Conservation (phyloP, 2,329 filamentous ascomycete genomes). For the Phyllosticta citrichinensis region DNA sequence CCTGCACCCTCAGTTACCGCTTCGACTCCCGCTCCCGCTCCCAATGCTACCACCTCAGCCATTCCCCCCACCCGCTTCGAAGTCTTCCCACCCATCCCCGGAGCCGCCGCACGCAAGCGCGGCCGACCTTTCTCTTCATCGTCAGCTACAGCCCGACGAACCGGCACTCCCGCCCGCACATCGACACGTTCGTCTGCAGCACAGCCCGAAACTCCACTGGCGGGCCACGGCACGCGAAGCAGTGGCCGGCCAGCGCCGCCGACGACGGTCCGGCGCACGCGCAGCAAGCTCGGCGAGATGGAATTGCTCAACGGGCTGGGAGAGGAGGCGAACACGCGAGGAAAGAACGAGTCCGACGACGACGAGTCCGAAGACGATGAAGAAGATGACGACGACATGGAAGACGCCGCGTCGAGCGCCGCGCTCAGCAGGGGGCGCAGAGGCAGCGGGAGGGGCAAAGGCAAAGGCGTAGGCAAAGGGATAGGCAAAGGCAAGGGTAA, state of each 20-base stretch:
- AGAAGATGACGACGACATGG: not conserved
- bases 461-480: constrained; percentile 14
- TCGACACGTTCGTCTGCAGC: constrained; percentile 21
- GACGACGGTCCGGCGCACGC: constrained; percentile 26
- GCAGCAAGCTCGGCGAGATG: constrained; percentile 35
- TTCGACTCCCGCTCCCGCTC: constrained; percentile 15
- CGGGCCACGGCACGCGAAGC: constrained; percentile 15
- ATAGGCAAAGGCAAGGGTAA: constrained; percentile 11
- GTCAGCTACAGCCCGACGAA: constrained; percentile 18
- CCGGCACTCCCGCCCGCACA: constrained; percentile 25
- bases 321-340: not conserved
- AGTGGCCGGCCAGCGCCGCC: constrained; percentile 19
- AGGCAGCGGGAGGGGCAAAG: constrained; percentile 18
- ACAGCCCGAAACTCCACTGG: constrained; percentile 19
- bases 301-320: constrained; percentile 23
- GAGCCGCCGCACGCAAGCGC: constrained; percentile 27
- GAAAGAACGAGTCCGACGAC: not conserved
- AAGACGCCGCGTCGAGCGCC: constrained; percentile 1
- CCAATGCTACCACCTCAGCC: constrained; percentile 16
- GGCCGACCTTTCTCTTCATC: constrained; percentile 27
- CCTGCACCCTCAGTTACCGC: constrained; percentile 20
- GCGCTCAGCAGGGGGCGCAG: constrained; percentile 4
- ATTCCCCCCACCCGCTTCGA: constrained; percentile 67
- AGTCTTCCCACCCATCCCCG: constrained; percentile 61
- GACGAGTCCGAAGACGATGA: not conserved